Conservation (phyloP, 495 filamentous ascomycete species). For the Neurospora sublineolata region DNA sequence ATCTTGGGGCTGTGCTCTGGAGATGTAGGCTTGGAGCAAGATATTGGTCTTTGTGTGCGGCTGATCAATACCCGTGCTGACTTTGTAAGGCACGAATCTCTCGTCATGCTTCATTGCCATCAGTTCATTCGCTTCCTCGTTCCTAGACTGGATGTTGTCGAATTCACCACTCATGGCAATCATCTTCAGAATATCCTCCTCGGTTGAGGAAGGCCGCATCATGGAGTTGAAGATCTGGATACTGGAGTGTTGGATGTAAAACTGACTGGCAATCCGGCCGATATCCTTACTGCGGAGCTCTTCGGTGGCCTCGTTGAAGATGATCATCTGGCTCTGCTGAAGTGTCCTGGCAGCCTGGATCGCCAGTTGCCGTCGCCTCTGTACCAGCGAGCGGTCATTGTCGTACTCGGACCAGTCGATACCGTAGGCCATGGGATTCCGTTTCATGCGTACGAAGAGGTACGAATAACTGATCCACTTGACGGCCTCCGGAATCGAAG, state of each 20-base stretch:
- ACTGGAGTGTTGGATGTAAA: slow-evolving; percentile 84
- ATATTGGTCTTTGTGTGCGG: slow-evolving; percentile 92
- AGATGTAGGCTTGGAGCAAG: slow-evolving; percentile 87
- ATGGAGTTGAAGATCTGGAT: slow-evolving; percentile 90
- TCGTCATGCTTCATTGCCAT: slow-evolving; percentile 43
- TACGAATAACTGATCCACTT: slow-evolving; percentile 98
- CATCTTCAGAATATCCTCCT: slow-evolving; percentile 87
- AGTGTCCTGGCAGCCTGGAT: slow-evolving; percentile 77
- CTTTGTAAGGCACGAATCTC: slow-evolving; percentile 56
- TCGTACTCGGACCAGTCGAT: slow-evolving; percentile 86
- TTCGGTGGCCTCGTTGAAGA: slow-evolving; percentile 88
- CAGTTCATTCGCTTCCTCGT: slow-evolving; percentile 76
- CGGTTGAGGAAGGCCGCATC: slow-evolving; percentile 71
- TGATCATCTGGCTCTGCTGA: slow-evolving; percentile 94
- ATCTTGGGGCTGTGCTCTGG: slow-evolving; percentile 75
- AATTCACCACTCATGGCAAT: slow-evolving; percentile 95
- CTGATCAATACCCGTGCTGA: slow-evolving; percentile 62
- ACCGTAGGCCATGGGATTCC: slow-evolving; percentile 85
- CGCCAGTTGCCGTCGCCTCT: slow-evolving; percentile 68
- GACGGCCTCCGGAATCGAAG: slow-evolving; percentile 84
- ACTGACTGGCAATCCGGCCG: slow-evolving; percentile 93
- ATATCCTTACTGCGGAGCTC: slow-evolving; percentile 87
- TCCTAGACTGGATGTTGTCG: slow-evolving; percentile 86
- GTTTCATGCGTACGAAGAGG: slow-evolving; percentile 89
- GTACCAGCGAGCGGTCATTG: slow-evolving; percentile 75